These are phyloP conservation scores for Malus sieversii DNA, from an alignment of 306 rosid species.

Conservation along the genomic window DNA sequence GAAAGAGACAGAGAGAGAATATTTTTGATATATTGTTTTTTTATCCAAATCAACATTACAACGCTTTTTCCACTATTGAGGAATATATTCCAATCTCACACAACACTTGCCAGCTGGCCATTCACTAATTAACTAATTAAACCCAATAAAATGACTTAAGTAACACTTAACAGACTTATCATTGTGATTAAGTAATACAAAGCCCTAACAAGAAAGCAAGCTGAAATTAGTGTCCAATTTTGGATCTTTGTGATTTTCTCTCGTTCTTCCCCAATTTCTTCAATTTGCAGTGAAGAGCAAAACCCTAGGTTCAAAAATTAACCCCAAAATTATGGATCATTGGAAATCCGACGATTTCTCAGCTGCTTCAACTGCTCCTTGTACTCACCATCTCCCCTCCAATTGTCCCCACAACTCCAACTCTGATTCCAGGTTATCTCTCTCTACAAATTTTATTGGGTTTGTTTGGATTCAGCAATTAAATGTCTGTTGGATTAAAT, in stretches of 20 bases:
- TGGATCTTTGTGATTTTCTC: not conserved
- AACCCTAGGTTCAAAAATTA: not conserved
- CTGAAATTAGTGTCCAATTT: not conserved
- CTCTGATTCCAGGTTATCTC: slow-evolving; percentile 38
- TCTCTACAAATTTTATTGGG: not conserved
- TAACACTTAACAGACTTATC: no score
- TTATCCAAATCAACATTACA: no score
- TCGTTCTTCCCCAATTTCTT: not conserved
- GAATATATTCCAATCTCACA: no score
- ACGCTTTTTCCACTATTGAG: no score
- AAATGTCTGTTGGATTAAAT: not conserved
- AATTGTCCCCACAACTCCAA: slow-evolving; percentile 22
- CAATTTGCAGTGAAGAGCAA: not conserved
- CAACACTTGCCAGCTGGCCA: no score
- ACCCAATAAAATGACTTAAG: no score
- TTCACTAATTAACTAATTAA: no score
- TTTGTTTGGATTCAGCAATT: not conserved
- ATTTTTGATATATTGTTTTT: no score
- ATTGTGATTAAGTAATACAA: no score
- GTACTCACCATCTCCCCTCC: slow-evolving; percentile 21
- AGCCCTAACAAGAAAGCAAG: not conserved
- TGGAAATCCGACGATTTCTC: slow-evolving; percentile 43
- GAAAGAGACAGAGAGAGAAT: no score
- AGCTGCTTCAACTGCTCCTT: slow-evolving; percentile 26
- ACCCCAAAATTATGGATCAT: slow-evolving; percentile 30